phyloP scores from a whole-genome alignment of 2,329 filamentous ascomycete species.

The Cadophora sp. region DNA sequence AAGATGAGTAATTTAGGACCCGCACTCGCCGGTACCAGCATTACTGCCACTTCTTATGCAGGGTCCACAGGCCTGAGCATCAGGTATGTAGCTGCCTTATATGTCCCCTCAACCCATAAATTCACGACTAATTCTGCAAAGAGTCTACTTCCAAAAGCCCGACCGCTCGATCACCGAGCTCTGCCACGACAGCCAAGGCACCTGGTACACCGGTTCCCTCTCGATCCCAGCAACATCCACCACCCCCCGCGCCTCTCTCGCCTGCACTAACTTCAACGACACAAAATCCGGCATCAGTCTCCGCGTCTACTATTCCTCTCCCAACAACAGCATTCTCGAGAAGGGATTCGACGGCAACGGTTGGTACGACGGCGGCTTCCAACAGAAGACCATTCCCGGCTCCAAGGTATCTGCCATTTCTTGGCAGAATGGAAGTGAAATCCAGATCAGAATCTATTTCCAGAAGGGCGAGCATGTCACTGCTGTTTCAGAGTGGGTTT shows the following conservation, averaged over 20 bases:
- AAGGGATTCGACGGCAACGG: slow-evolving; percentile 18
- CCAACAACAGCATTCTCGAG: slow-evolving; percentile 17
- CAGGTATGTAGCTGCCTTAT: neutral
- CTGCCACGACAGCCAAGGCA: slow-evolving; percentile 4
- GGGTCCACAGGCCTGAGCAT: slow-evolving; percentile 13
- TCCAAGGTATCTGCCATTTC: slow-evolving; percentile 16
- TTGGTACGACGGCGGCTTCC: slow-evolving; percentile 22
- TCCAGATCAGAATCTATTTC: slow-evolving; percentile 18
- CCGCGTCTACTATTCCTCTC: slow-evolving; percentile 19
- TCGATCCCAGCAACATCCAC: slow-evolving; percentile 11
- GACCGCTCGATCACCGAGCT: slow-evolving; percentile 13
- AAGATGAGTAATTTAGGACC: slow-evolving; percentile 18
- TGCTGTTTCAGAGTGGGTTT: slow-evolving; percentile 21
- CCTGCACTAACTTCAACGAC: slow-evolving; percentile 19
- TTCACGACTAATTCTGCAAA: neutral
- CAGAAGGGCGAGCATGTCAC: slow-evolving; percentile 21
- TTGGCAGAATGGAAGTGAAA: neutral
- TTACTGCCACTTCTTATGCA: slow-evolving; percentile 10
- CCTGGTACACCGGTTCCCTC: slow-evolving; percentile 17
- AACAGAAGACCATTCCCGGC: slow-evolving; percentile 17
- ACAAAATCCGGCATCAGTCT: slow-evolving; percentile 11
- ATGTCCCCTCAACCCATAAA: neutral
- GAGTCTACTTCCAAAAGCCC: slow-evolving; percentile 19
- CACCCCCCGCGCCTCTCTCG: slow-evolving; percentile 5
- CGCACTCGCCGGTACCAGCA: slow-evolving; percentile 17